Conservation (phyloP, 441 rosid species). For the Pelargonium exstipulatum region DNA sequence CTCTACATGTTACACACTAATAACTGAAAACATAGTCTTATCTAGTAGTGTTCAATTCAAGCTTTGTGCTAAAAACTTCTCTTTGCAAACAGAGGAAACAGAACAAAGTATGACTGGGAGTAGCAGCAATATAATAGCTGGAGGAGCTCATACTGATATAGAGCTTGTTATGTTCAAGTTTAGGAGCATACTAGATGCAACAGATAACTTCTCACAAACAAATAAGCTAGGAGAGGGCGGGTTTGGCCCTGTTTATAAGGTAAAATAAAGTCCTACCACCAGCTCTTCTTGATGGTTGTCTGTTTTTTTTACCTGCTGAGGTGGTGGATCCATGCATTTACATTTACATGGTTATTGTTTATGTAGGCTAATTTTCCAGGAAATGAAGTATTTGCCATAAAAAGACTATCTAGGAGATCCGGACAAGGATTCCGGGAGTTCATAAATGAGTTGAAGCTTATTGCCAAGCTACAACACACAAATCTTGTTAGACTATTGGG, state of each 20-base stretch:
- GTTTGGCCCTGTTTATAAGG: constrained; percentile 79
- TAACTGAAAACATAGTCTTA: not conserved
- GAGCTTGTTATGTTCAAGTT: constrained; percentile 57
- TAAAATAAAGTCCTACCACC: not conserved
- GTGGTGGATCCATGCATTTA: no score
- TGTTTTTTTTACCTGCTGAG: not conserved
- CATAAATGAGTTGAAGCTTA: constrained; percentile 62
- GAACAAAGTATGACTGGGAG: constrained; percentile 32
- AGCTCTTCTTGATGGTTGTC: not conserved
- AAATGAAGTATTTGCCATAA: constrained; percentile 73
- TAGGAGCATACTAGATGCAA: constrained; percentile 45
- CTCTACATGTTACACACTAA: not conserved
- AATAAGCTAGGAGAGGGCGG: constrained; percentile 84
- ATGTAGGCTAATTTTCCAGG: constrained; percentile 65
- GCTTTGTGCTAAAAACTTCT: not conserved
- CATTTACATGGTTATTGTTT: not conserved
- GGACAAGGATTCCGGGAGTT: constrained; percentile 79
- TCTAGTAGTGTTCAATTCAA: not conserved
- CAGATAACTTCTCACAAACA: constrained; percentile 54
- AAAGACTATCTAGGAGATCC: constrained; percentile 68
- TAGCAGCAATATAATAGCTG: constrained; percentile 28
- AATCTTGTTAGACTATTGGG: constrained; percentile 79
- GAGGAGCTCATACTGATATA: constrained; percentile 42
- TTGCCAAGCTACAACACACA: constrained; percentile 74
- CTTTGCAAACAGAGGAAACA: not conserved